Evolutionary conservation across 2,329 filamentous ascomycete genomes (phyloP).

Genomic region (Stromatinia cepivora): DNA sequence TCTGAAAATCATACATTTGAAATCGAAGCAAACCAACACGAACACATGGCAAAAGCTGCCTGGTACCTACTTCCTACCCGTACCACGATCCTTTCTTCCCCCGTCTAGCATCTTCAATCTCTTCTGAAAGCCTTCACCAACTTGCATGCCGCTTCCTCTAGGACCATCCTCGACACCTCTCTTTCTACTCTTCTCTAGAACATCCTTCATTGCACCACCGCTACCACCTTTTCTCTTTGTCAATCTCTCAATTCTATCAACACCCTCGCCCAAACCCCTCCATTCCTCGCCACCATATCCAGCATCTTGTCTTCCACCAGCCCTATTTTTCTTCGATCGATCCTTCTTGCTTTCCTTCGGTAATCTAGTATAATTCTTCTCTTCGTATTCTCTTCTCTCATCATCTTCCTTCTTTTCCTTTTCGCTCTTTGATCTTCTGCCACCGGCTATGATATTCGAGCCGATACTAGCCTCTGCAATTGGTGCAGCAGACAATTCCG

Average conservation of each 20-base stretch:
- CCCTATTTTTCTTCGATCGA: constrained; percentile 57
- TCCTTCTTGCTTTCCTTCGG: constrained; percentile 90
- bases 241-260: constrained; percentile 81
- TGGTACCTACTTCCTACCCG: background rate
- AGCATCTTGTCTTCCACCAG: constrained; percentile 46
- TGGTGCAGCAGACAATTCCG: constrained; percentile 80
- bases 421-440: constrained; percentile 75
- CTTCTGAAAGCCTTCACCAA: constrained; percentile 76
- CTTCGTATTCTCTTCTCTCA: constrained; percentile 84
- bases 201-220: constrained; percentile 49
- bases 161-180: constrained; percentile 72
- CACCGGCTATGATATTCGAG: constrained; percentile 78
- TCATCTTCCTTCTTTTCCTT: constrained; percentile 74
- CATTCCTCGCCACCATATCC: constrained; percentile 93
- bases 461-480: constrained; percentile 87
- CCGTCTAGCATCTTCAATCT: constrained; percentile 56
- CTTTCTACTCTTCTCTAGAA: constrained; percentile 84
- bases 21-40: background rate
- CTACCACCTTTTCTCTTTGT: constrained; percentile 67
- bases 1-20: background rate
- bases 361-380: constrained; percentile 85
- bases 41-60: background rate
- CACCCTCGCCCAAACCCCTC: constrained; percentile 78
- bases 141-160: constrained; percentile 62
- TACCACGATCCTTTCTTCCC: constrained; percentile 44